These are phyloP conservation scores for Fistulina hepatica DNA, from an alignment of 1,284 basidiomycete genomes.

Conservation along the genomic window DNA sequence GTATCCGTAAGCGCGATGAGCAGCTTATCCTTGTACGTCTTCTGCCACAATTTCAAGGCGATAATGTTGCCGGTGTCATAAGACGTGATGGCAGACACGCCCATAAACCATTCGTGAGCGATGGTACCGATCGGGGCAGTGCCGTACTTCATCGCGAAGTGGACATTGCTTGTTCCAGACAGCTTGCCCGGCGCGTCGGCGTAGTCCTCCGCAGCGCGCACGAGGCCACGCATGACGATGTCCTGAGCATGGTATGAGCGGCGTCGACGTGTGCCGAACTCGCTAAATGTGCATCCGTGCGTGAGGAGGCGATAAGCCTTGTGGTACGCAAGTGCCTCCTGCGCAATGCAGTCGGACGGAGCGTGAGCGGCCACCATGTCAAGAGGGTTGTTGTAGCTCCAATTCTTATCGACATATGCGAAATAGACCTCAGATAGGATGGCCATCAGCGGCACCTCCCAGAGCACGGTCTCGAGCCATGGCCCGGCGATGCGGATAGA, in stretches of 20 bases:
- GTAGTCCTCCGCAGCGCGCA: constrained; percentile 53
- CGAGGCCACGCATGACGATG: constrained; percentile 61
- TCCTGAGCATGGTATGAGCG: constrained; percentile 77
- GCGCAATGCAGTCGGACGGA: constrained; percentile 2
- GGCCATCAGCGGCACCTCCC: constrained; percentile 94
- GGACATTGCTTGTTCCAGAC: constrained; percentile 84
- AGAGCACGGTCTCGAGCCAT: constrained; percentile 89
- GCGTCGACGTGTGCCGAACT: constrained; percentile 88
- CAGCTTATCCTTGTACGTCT: constrained; percentile 50
- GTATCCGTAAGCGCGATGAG: constrained; percentile 86
- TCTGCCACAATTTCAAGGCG: constrained; percentile 80
- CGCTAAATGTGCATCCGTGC: constrained; percentile 70
- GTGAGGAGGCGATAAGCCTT: constrained; percentile 67
- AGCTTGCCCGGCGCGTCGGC: constrained; percentile 38
- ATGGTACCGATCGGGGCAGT: constrained; percentile 74
- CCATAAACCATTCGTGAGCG: constrained; percentile 97
- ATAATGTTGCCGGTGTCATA: constrained; percentile 66
- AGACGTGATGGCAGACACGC: constrained; percentile 72
- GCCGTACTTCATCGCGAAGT: constrained; percentile 69
- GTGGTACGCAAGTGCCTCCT: constrained; percentile 49
- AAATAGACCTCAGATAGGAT: constrained; percentile 77
- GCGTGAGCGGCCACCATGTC: constrained; percentile 2
- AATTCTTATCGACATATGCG: constrained; percentile 60
- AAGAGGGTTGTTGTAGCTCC: constrained; percentile 50
- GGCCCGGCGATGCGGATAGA: constrained; percentile 66